Base-by-base conservation (phyloP, 257 asterid species). In the Salvia splendens region DNA sequence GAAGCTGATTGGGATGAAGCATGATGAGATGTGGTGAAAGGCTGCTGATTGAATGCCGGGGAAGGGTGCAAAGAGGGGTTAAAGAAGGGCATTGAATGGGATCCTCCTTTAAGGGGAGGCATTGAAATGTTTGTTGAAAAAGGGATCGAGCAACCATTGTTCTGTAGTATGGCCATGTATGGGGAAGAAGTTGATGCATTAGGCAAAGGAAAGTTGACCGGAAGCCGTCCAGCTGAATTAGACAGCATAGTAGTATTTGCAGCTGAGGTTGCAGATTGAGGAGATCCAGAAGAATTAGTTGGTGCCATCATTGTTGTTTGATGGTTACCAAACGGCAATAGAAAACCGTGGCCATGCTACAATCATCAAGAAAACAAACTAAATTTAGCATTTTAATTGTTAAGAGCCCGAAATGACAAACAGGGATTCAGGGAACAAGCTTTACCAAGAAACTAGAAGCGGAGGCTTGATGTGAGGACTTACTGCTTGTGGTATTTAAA, bases 371-470 rank as follows among this genome's bases (percentile, higher is more conserved):
- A 64, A 69, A 48, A 50, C 55, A 38, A 50, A 24, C 6, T 5
- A 45, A 36, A 55, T 35, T 38, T 3, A 61, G 14, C 32, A 14
- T 45, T 28, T 2, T n/a, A 20, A 15, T 8, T 46, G 42, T 64
- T 73, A 54, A 73, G 53, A 14, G 36, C 36, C 53, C 17, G 30
- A 50, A 32, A 64, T 59, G 41, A 46, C 30, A 24, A 66, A 58
- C 9, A 46, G 3, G 3, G 16, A 5, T 33, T 24, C 30, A 24
- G 30, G 30, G 30, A 17, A 71, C 15, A 20, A 68, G 63, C 77
- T 70, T 24, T 73, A 86, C 94, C 85, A 69, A 64, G 58, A 79
- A 59, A 69, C 73, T 78, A 65, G 75, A 46, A 64, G 82, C 63
- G 63, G 79, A 47, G 63, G 77, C 73, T 50, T 69, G 85, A 72